Conservation (phyloP, 257 asterid species). For the Forsythia viridissima region DNA sequence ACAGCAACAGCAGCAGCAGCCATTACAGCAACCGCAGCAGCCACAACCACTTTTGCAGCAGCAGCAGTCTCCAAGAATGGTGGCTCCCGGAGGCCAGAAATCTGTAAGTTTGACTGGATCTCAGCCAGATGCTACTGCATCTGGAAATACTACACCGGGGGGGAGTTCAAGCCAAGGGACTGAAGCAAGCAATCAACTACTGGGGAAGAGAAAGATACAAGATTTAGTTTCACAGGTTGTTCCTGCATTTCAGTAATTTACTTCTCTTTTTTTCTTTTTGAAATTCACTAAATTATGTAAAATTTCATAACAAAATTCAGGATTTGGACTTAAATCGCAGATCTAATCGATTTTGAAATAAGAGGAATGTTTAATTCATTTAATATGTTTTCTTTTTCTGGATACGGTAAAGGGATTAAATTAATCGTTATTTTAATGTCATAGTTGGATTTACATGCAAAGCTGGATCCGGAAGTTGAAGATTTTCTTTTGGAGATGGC, state of each 20-base stretch:
- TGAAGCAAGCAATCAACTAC: slow-evolving; percentile 82
- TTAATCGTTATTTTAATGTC: slow-evolving; percentile 31
- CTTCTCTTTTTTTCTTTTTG: slow-evolving; percentile 4
- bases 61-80: slow-evolving; percentile 73
- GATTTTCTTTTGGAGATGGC: slow-evolving; percentile 79
- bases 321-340: slow-evolving; percentile 21
- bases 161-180: slow-evolving; percentile 97
- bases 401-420: background rate
- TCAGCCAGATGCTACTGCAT: slow-evolving; percentile 88
- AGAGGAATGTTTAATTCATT: slow-evolving; percentile 8
- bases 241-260: background rate
- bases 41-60: slow-evolving; percentile 53
- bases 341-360: slow-evolving; percentile 17
- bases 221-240: slow-evolving; percentile 84
- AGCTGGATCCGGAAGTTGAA: slow-evolving; percentile 84
- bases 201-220: slow-evolving; percentile 91
- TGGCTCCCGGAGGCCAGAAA: slow-evolving; percentile 68
- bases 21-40: slow-evolving; percentile 39
- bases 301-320: slow-evolving; percentile 10
- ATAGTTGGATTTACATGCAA: slow-evolving; percentile 71
- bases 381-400: slow-evolving; percentile 10
- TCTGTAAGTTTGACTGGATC: slow-evolving; percentile 89
- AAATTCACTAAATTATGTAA: slow-evolving; percentile 2
- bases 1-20: slow-evolving; percentile 30
- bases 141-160: slow-evolving; percentile 85